Evolutionary conservation across 169 alveolate species (phyloP), one percentile per base, ranked within the genome.

Genomic region (Perkinsus chesapeaki): DNA sequence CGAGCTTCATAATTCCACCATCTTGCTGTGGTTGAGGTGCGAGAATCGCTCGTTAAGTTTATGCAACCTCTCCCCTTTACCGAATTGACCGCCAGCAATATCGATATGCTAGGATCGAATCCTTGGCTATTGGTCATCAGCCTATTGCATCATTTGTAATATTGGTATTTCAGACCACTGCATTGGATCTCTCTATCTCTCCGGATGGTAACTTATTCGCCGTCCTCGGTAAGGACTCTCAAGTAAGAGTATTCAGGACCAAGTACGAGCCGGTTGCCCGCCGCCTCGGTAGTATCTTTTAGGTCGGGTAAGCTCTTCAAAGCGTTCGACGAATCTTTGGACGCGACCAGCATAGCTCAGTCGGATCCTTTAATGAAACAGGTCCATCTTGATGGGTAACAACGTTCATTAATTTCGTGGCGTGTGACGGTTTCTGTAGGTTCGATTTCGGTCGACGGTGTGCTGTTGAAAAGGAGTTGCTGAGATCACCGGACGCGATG

Each of bases 381-480:
- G 39, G 94, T 96, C 43, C 98, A 98, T 73, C 92, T 98, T 47
- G 99, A 98, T 92, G 82, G 82, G 82, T 60, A 60, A 23, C 27
- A 60, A 34, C 27, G 0, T 27, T 60, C 12, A 34, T 1, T 7
- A 23, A 12, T 23, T 60, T 60, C 82, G 31, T 60, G 12, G 82
- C 31, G 82, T 0, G 82, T 60, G 82, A 60, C 12, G 82, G 0
- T 60, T 60, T 34, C 12, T 60, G 0, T 16, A 95, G 97, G 48
- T 92, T 96, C 48, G 99, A 98, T 91, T 98, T 98, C 93, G 98
- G 98, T 82, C 97, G 97, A 92, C 96, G 99, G 39, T 95, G 97
- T 47, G 98, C 98, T 39, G 96, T 96, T 7, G 99, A 99, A 93
- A 97, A 95, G 93, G 99, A 98, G 92, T 94, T 98, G 39, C 96